phyloP scores from a whole-genome alignment of 2,329 filamentous ascomycete species.

The Verticillium nonalfalfae region DNA sequence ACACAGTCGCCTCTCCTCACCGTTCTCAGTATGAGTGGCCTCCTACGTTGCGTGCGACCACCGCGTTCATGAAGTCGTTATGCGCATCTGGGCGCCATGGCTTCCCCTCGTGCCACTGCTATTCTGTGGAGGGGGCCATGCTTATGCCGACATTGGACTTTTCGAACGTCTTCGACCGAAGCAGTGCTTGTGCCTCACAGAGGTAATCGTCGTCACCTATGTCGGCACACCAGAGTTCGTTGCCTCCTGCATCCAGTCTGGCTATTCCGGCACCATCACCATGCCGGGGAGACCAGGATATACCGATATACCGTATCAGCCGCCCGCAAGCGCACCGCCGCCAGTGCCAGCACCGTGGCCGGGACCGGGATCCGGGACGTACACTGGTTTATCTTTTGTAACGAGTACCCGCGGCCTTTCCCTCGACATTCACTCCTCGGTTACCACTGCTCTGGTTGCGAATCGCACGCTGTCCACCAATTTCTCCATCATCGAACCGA shows the following conservation, averaged over 20 bases:
- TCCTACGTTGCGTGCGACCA: background rate
- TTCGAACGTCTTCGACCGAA: background rate
- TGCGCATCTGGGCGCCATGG: background rate
- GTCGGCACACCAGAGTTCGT: background rate
- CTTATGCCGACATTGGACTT: background rate
- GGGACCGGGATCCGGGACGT: background rate
- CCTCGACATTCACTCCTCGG: background rate
- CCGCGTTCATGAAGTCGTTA: background rate
- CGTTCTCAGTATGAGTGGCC: background rate
- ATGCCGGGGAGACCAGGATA: background rate
- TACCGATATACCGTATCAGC: background rate
- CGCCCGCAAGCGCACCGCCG: background rate
- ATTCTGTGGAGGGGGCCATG: background rate
- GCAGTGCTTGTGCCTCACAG: background rate
- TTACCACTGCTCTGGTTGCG: background rate
- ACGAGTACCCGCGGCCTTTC: background rate
- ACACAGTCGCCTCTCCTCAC: too few relatives aligned
- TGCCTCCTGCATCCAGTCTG: background rate
- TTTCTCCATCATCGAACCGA: background rate
- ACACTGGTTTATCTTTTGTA: background rate
- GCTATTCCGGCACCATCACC: background rate
- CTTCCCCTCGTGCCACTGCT: background rate
- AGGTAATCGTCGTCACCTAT: background rate
- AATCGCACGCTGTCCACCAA: background rate
- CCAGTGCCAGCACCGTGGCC: background rate